phyloP scores from a whole-genome alignment of 1,139 yeast species.

The Casaregolazyma suthepensis region DNA sequence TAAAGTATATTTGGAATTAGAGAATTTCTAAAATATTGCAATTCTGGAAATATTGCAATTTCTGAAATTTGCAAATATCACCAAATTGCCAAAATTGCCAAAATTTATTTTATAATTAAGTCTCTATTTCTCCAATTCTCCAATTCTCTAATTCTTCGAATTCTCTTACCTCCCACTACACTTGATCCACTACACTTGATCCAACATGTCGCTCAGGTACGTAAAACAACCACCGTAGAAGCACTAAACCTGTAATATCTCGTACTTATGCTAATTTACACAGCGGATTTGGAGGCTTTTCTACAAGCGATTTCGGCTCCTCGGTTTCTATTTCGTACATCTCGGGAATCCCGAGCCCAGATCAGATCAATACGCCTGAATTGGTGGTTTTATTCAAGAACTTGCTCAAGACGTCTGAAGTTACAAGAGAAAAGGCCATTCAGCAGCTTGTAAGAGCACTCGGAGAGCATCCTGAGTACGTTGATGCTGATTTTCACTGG shows the following conservation, averaged over 20 bases:
- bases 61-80: too few relatives aligned
- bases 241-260: not conserved
- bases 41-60: too few relatives aligned
- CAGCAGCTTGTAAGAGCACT: conserved; percentile 43
- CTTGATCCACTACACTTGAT: too few relatives aligned
- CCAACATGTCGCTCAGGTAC: conserved; percentile 6
- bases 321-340: conserved; percentile 69
- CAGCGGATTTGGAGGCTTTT: conserved; percentile 1
- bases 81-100: too few relatives aligned
- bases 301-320: conserved; percentile 39
- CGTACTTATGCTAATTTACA: not conserved
- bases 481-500: conserved; percentile 43
- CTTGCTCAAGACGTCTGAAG: conserved; percentile 68
- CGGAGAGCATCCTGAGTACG: conserved; percentile 13
- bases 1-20: too few relatives aligned
- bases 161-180: too few relatives aligned
- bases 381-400: conserved; percentile 65
- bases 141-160: too few relatives aligned
- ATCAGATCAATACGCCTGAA: conserved; percentile 50
- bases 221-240: too few relatives aligned
- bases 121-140: too few relatives aligned
- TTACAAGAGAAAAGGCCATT: conserved; percentile 78
- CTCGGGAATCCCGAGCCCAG: conserved; percentile 70
- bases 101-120: too few relatives aligned
- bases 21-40: too few relatives aligned